phyloP scores from a whole-genome alignment of 177 flowering plant species.

The Vitis hybrid region DNA sequence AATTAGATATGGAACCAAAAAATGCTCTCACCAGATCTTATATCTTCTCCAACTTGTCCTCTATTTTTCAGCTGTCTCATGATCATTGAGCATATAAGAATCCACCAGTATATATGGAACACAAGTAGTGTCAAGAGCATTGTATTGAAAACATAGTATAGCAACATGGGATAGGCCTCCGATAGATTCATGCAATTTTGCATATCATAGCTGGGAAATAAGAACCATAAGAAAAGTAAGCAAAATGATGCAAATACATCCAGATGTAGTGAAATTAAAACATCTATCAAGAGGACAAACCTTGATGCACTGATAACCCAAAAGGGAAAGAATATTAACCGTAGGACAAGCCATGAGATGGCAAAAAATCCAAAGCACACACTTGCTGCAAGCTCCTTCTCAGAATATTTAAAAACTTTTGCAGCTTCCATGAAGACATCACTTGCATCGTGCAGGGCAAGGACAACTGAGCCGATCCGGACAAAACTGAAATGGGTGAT shows the following conservation, averaged over 20 bases:
- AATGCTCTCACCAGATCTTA: constrained; percentile 71
- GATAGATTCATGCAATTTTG: constrained; percentile 38
- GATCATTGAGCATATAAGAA: constrained; percentile 80
- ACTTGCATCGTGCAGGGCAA: constrained; percentile 86
- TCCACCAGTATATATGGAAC: constrained; percentile 95
- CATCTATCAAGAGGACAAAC: constrained; percentile 34
- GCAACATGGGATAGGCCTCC: constrained; percentile 22
- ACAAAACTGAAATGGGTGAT: constrained; percentile 53
- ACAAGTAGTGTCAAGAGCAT: constrained; percentile 72
- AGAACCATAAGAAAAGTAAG: constrained; percentile 17
- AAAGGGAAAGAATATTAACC: constrained; percentile 84
- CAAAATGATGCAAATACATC: background rate
- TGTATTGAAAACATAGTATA: constrained; percentile 76
- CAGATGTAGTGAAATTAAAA: constrained; percentile 6
- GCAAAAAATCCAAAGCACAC: constrained; percentile 77
- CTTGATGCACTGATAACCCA: constrained; percentile 76
- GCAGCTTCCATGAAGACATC: constrained; percentile 94
- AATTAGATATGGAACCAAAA: background rate
- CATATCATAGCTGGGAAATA: constrained; percentile 48
- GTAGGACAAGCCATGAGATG: constrained; percentile 74
- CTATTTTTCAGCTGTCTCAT: constrained; percentile 74
- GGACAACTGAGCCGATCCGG: constrained; percentile 68
- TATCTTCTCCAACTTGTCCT: constrained; percentile 93
- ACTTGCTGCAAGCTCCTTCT: constrained; percentile 80
- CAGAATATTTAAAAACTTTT: constrained; percentile 84